Base-by-base conservation (phyloP, 2,329 filamentous ascomycete species). In the Aspergillus tamarii region DNA sequence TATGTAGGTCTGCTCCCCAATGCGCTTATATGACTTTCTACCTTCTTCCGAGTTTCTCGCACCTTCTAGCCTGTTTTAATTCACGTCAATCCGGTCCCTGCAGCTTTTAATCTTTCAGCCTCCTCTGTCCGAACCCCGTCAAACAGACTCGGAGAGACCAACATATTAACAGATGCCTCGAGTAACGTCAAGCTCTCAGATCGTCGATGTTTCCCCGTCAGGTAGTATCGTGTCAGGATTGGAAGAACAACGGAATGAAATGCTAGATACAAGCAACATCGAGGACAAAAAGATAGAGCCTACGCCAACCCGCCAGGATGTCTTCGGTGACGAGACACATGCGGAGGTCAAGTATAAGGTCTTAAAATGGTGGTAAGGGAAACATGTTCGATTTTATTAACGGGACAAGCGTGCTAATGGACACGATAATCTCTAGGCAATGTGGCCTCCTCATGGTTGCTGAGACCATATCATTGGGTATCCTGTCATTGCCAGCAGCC, bases 381-480 rank as follows among this genome's bases (percentile, higher is more conserved):
- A n/a, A 5, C 16, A 9, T 10, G 7, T n/a, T 3, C 2, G 16
- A n/a, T 19, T n/a, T 4, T 3, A 9, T 9, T 9, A n/a, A 9
- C 3, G 16, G 4, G 19, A 2, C 8, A 9, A 9, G 7, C 5
- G 19, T 41, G 16, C 39, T 41, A 41, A 41, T 41, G 8, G 19
- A n/a, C 3, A 41, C 9, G 39, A n/a, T 41, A 8, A 4, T 19
- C 3, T 19, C 9, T 10, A 79, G 78, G 77, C 76, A 81, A 66
- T 75, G 74, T 43, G 75, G 76, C 57, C 72, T 80, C 64, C 70
- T 86, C 62, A 85, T 87, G 82, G 80, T 87, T 34, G 84, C 84
- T 4, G 85, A 86, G 68, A 86, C 83, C 19, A 82, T 87, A 28
- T 85, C 83, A n/a, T 75, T 87, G 4, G 85, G 85, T 10, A 83